Conservation (phyloP, 768 basidiomycete species). For the Myochromella boudieri region DNA sequence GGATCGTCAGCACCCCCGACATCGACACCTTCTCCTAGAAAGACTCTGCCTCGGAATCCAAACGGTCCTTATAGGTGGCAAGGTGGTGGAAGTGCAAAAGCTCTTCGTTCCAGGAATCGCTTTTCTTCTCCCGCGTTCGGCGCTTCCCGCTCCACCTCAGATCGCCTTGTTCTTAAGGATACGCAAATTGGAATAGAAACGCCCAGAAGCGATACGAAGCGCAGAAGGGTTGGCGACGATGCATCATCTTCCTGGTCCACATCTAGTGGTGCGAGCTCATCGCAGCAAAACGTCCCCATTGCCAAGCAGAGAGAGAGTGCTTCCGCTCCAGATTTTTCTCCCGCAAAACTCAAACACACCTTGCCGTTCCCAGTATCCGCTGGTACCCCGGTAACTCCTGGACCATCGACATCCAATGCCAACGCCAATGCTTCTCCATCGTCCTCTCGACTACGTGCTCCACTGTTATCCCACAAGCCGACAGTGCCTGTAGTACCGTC, state of each 20-base stretch:
- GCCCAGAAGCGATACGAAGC: conserved; percentile 52
- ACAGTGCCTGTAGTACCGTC: conserved; percentile 70
- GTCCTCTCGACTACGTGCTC: conserved; percentile 39
- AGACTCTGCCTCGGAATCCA: conserved; percentile 65
- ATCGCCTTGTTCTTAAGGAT: conserved; percentile 37
- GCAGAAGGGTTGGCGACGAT: conserved; percentile 58
- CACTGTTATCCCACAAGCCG: conserved; percentile 41
- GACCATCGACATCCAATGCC: conserved; percentile 24
- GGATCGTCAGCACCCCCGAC: conserved; percentile 13
- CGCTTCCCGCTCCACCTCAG: conserved; percentile 44
- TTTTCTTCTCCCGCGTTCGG: conserved; percentile 76
- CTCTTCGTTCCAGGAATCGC: conserved; percentile 52
- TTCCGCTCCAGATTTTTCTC: conserved; percentile 34
- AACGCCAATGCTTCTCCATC: conserved; percentile 23
- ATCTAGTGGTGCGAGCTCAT: conserved; percentile 23
- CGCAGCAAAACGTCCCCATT: conserved; percentile 14
- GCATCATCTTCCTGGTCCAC: conserved; percentile 29
- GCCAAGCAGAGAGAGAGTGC: conserved; percentile 27
- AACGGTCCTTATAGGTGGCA: conserved; percentile 75
- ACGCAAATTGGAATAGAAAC: conserved; percentile 32
- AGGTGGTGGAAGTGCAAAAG: conserved; percentile 73
- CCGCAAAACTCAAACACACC: conserved; percentile 26
- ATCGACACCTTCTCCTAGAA: conserved; percentile 41
- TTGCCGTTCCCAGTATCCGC: conserved; percentile 36
- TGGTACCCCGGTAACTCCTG: conserved; percentile 24